Base-by-base conservation (phyloP, 2,329 filamentous ascomycete genomes). In the Pestalotiopsis fici region DNA sequence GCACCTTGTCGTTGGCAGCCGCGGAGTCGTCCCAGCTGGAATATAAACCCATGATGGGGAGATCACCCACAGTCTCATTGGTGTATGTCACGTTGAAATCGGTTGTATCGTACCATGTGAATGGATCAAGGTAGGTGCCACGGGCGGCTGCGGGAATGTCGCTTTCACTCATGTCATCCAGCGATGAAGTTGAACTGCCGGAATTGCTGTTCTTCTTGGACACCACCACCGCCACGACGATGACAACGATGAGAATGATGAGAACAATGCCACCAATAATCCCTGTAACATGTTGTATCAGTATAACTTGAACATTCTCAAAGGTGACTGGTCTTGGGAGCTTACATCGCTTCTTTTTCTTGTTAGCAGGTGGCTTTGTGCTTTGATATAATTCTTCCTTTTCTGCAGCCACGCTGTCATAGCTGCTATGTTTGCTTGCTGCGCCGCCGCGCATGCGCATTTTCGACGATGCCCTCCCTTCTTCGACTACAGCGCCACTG, bases 21-120 rank as follows among this genome's bases (percentile, higher is more conserved):
- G 88, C 84, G 27, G 91, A 92, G 79, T 99, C 95, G 77, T 98
- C 92, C 93, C 94, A 99, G 0, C 88, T 86, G 0, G 89, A 90
- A 75, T 93, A 91, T 27, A 99, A 86, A 0, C 96, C 96, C 90
- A 98, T 98, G 68, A 98, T 79, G 0, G 94, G 91, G n/a, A 99
- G 85, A 2, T 91, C 93, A 23, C 96, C 96, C 0, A 98, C 91
- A 15, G 90, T 94, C 62, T 89, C 87, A 68, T 91, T 89, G 0
- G 96, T 99, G 77, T 97, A 99, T 0, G 96, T 98, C 69, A 95
- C 87, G 77, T 99, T 99, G 83, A 98, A 97, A 74, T 95, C 94
- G 0, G 85, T 87, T 0, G 95, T 98, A 73, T 97, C 92, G 71
- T 92, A 91, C 96, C 96, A 99, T 2, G 91, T 90, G 78, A 94